Conservation (phyloP, 2,329 filamentous ascomycete species). For the Endothia cerciana region DNA sequence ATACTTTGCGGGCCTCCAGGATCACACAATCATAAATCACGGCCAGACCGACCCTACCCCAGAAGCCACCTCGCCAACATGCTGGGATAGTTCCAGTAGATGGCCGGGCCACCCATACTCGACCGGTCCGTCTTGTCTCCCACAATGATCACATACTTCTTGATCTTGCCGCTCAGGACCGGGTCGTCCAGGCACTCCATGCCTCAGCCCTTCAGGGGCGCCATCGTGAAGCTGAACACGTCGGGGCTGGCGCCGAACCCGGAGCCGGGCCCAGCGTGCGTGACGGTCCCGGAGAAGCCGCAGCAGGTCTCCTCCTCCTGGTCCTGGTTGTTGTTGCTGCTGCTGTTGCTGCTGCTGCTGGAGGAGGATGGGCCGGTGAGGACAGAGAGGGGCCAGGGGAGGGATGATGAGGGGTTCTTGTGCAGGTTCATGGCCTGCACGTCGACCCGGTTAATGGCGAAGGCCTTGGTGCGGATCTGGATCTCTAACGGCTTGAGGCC, state of each 20-base stretch:
- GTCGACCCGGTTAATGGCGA: conserved; percentile 31
- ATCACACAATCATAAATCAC: conserved; percentile 17
- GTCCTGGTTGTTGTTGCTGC: not conserved
- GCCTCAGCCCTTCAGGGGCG: conserved; percentile 12
- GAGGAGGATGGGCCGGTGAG: no score
- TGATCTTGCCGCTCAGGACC: conserved; percentile 9
- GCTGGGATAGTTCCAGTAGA: conserved; percentile 10
- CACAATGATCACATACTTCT: conserved; percentile 13
- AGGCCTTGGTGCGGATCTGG: conserved; percentile 28
- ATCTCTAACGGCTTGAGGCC: conserved; percentile 20
- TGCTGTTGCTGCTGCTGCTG: no score
- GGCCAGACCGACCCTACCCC: not conserved
- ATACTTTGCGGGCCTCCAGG: conserved; percentile 10
- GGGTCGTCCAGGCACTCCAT: conserved; percentile 12
- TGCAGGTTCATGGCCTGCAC: conserved; percentile 29
- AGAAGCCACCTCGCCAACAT: conserved; percentile 10
- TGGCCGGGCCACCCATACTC: conserved; percentile 16
- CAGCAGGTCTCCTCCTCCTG: conserved; percentile 18
- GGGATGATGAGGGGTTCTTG: not conserved
- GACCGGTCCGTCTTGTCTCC: conserved; percentile 15
- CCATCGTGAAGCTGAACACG: conserved; percentile 20
- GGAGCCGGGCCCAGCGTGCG: conserved; percentile 1
- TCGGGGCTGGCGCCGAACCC: conserved; percentile 2
- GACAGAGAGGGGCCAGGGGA: conserved; percentile 13
- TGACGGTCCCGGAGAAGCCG: conserved; percentile 14